Percentiles rank a stretch among this genome's conserved stretches.
Conservation (phyloP, 495 filamentous ascomycete genomes). For the Peziza echinospora region DNA sequence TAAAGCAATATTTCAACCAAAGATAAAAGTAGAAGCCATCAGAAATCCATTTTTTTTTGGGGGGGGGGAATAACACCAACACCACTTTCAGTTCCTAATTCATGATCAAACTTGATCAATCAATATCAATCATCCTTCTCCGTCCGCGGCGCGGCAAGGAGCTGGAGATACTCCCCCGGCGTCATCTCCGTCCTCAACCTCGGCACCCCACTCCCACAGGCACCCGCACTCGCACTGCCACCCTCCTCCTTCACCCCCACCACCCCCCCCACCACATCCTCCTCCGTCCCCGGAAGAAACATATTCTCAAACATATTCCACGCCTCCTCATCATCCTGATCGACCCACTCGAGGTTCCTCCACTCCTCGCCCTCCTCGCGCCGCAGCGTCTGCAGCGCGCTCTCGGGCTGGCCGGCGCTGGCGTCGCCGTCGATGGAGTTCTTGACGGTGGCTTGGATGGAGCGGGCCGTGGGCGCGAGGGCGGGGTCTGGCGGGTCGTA, state of each 20-base stretch:
- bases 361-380: constrained; percentile 45
- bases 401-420: constrained; percentile 27
- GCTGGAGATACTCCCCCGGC: neutral
- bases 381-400: constrained; percentile 33
- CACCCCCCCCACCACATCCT: neutral
- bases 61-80: no score
- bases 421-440: constrained; percentile 41
- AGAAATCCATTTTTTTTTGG: no score
- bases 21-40: no score
- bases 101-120: no score
- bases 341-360: constrained; percentile 40
- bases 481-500: constrained; percentile 4
- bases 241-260: constrained; percentile 3
- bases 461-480: constrained; percentile 22
- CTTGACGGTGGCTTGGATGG: constrained; percentile 24
- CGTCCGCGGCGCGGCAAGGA: neutral
- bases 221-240: no score
- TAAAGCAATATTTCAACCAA: no score
- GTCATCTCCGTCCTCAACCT: neutral
- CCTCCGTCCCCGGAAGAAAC: constrained; percentile 31
- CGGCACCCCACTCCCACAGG: neutral
- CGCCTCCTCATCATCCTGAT: constrained; percentile 43
- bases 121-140: no score
- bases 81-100: no score
- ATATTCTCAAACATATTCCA: constrained; percentile 40